Evolutionary conservation across 495 filamentous ascomycete species (phyloP).

Genomic region (Neurospora sp.): DNA sequence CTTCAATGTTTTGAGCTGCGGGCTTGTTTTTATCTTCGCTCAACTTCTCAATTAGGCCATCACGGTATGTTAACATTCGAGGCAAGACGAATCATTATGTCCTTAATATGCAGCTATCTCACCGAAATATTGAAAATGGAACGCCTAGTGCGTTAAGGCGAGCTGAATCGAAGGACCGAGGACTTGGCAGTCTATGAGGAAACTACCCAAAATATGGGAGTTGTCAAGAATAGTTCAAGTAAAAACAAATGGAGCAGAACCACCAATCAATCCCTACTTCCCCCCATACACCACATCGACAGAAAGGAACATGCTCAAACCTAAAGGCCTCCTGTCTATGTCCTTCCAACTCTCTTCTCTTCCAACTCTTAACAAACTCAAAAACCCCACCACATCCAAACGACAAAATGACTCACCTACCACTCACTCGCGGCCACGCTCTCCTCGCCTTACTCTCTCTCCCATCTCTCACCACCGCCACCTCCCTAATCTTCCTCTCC

Average conservation of each 20-base stretch:
- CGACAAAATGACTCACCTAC: not conserved
- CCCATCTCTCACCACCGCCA: not conserved
- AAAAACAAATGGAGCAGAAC: too few species aligned
- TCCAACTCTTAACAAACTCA: not conserved
- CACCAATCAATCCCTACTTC: not conserved
- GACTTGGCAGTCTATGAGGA: not conserved
- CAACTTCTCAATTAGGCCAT: not conserved
- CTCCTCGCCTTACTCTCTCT: not conserved
- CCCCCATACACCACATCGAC: not conserved
- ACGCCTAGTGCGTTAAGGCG: not conserved
- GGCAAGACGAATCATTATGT: not conserved
- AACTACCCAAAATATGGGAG: too few species aligned
- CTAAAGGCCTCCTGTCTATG: not conserved
- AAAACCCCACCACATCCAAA: not conserved
- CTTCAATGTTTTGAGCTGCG: not conserved
- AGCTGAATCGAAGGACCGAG: not conserved
- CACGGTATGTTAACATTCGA: not conserved
- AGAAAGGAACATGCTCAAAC: not conserved
- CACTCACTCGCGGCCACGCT: not conserved
- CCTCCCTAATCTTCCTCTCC: not conserved
- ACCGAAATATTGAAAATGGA: not conserved
- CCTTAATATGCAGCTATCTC: not conserved
- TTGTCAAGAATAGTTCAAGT: too few species aligned
- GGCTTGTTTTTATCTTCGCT: not conserved
- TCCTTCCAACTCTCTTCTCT: not conserved